Conservation (phyloP, 495 filamentous ascomycete species). For the Podospora didyma region DNA sequence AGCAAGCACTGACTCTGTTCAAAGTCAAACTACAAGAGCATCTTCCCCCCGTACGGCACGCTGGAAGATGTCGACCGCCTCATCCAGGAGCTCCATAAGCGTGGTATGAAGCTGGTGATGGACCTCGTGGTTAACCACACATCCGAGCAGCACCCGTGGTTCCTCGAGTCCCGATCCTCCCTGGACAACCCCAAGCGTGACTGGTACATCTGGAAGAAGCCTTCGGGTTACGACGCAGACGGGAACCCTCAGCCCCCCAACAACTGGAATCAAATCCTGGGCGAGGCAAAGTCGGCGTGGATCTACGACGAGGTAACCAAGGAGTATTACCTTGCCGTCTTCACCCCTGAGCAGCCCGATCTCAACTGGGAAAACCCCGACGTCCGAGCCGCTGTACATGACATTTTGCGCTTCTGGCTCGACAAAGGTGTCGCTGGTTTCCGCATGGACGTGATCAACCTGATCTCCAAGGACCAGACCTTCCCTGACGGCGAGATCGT, state of each 20-base stretch:
- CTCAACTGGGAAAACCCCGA: constrained; percentile 65
- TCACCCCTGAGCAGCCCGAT: constrained; percentile 58
- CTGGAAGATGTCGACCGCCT: constrained; percentile 61
- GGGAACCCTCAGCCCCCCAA: constrained; percentile 60
- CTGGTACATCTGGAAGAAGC: constrained; percentile 65
- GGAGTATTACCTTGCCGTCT: constrained; percentile 67
- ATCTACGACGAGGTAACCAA: constrained; percentile 53
- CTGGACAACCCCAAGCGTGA: constrained; percentile 55
- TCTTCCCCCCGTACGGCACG: constrained; percentile 61
- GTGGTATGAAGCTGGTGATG: constrained; percentile 64
- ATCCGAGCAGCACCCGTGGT: constrained; percentile 66
- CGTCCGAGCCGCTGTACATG: constrained; percentile 57
- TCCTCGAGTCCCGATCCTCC: constrained; percentile 56
- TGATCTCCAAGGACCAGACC: constrained; percentile 54
- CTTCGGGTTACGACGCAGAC: constrained; percentile 42
- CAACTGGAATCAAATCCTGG: constrained; percentile 64
- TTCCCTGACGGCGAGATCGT: constrained; percentile 57
- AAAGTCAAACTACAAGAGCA: constrained; percentile 55
- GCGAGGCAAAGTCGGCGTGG: constrained; percentile 60
- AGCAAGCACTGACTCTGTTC: not conserved
- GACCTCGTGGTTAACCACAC: constrained; percentile 74
- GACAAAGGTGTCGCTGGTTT: constrained; percentile 61
- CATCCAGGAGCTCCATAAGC: constrained; percentile 49
- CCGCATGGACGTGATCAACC: constrained; percentile 64
- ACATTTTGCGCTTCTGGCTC: constrained; percentile 64